Evolutionary conservation across 495 filamentous ascomycete species (phyloP).

Genomic region (Penicillium fimorum): DNA sequence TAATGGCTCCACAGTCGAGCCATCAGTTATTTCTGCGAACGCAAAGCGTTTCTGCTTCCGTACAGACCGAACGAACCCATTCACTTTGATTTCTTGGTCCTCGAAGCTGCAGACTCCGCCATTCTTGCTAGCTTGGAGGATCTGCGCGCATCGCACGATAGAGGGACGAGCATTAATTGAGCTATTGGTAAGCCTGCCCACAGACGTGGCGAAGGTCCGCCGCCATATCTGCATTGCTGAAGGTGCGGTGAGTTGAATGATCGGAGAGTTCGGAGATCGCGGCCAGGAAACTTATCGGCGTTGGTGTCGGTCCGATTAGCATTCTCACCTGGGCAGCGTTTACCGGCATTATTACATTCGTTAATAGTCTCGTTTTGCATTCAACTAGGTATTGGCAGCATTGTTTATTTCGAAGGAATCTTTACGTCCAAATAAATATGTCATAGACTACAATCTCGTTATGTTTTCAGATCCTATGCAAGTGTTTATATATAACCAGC

Average conservation of each 20-base stretch:
- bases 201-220: slow-evolving; percentile 41
- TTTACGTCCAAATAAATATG: neutral
- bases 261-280: slow-evolving; percentile 25
- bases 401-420: neutral
- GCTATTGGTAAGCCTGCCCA: slow-evolving; percentile 32
- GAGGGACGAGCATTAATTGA: slow-evolving; percentile 16
- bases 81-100: slow-evolving; percentile 55
- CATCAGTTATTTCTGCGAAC: slow-evolving; percentile 86
- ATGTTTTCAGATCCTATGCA: neutral
- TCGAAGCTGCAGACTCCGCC: slow-evolving; percentile 32
- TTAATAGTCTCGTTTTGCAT: neutral
- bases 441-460: neutral
- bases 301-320: slow-evolving; percentile 7
- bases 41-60: slow-evolving; percentile 79
- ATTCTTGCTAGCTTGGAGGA: slow-evolving; percentile 34
- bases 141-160: slow-evolving; percentile 39
- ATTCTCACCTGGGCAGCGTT: neutral
- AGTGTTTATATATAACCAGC: neutral
- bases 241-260: slow-evolving; percentile 15
- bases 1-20: slow-evolving; percentile 72
- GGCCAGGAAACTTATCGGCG: slow-evolving; percentile 19
- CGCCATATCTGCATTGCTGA: slow-evolving; percentile 48
- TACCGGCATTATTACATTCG: neutral
- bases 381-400: neutral
- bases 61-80: slow-evolving; percentile 81